phyloP scores from a whole-genome alignment of 129 eudicot species.

The Artemisia argyi region DNA sequence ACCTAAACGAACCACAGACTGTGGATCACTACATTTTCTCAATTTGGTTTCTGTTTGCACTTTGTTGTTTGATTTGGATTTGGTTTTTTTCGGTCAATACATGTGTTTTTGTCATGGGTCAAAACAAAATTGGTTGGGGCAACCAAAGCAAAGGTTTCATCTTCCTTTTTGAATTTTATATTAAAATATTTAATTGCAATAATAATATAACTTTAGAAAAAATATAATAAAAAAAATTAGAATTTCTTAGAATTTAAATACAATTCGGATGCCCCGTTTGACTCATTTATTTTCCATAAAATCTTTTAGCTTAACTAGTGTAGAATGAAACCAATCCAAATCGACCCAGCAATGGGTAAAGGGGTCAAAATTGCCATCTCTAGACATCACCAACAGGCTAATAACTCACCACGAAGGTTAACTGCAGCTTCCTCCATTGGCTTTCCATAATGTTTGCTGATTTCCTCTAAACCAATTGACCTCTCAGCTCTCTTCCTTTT shows the following conservation, averaged over 20 bases:
- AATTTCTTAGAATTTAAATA: not conserved
- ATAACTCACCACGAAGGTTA: slow-evolving; percentile 9
- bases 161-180: not conserved
- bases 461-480: slow-evolving; percentile 4
- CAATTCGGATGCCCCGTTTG: not conserved
- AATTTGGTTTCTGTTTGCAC: not conserved
- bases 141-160: not conserved
- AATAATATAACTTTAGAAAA: not conserved
- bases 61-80: not conserved
- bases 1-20: not conserved
- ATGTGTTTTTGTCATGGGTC: not conserved
- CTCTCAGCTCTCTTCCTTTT: slow-evolving; percentile 6
- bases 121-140: too few species aligned
- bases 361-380: not conserved
- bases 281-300: not conserved
- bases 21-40: not conserved
- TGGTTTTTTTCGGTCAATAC: not conserved
- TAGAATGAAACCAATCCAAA: not conserved
- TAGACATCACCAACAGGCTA: not conserved
- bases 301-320: not conserved
- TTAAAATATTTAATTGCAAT: not conserved
- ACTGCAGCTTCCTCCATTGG: slow-evolving; percentile 16
- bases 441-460: slow-evolving; percentile 10
- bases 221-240: not conserved
- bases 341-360: not conserved